Base-by-base conservation (phyloP, 495 filamentous ascomycete species). In the Daldinia decipiens region DNA sequence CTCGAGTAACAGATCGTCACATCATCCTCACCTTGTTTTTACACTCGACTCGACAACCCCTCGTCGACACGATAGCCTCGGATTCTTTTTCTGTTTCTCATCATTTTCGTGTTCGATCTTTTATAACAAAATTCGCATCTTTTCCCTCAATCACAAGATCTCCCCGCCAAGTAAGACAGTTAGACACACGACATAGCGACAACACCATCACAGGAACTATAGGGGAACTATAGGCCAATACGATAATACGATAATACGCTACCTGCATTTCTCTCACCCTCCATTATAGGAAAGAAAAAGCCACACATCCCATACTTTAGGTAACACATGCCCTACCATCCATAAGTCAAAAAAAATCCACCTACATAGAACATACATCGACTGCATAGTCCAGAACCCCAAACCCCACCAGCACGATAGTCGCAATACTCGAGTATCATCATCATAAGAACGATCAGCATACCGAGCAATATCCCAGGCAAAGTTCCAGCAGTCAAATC, bases 91-190 rank as follows among this genome's bases (percentile, higher is more conserved):
- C 6, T 31, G 5, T 53, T 45, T 57, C 19, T 19, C 38, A 2
- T 36, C 8, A 19, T 55, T 47, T 36, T 26, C 36, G 13, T 21
- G 50, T 58, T 38, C 26, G 5, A 5, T 59, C 59, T 58, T 32
- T 24, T 59, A 56, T 47, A 47, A 3, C 17, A 24, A 19, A 24
- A 47, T 24, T 47, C 43, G 19, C 7, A 11, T 36, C 27, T 38
- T 19, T 56, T 2, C 4, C 7, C 31, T 56, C 53, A 60, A 62
- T 72, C 70, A 68, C 65, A 29, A 62, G 70, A 66, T 69, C 65
- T 73, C 65, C 65, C 70, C 70, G 62, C 70, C 50, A 61, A 64
- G 64, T 68, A 64, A 73, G 70, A 68, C 70, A 68, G 32, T 54
- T 17, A 66, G 70, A 69, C 65, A 73, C 70, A 73, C 70, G 70